Base-by-base conservation (phyloP, 257 asterid genomes). In the Scutellaria barbata region DNA sequence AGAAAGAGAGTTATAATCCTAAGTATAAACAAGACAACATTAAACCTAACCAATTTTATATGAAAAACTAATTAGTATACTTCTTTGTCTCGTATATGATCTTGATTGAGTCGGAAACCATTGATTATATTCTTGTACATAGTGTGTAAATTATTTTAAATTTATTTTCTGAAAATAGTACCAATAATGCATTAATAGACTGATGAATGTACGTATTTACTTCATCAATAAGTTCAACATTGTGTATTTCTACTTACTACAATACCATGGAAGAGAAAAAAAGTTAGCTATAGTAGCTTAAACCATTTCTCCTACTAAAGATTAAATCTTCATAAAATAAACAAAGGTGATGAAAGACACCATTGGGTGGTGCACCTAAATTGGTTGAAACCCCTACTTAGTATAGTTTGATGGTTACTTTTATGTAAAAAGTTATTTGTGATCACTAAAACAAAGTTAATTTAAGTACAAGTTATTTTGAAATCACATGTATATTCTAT, bases 231-330 rank as follows among this genome's bases (percentile, higher is more conserved):
- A 46, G n/a, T 12, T 10, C 5, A 46, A 46, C 25, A 22, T 1
- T 2, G 25, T 12, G n/a, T 12, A 11, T 46, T 8, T 9, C 12
- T 10, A 45, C 12, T 13, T 2, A 45, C n/a, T 45, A 46, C 5
- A 12, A 46, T 46, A 46, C 4, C 5, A 3, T 37, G n/a, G 46
- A 37, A 7, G 12, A 59, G 13, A 37, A n/a, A 22, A 22, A 10
- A 59, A 35, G 47, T 35, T 59, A 59, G 45, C 16, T 59, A 14
- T 59, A 3, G 65, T 59, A 35, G 65, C 25, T 59, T 37, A 59
- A 58, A 33, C 65, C 65, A 58, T 58, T 7, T 10, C 46, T 6
- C 45, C 65, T 58, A 58, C 65, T 7, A 33, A 22, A 14, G n/a
- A 3, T 55, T 14, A 63, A 42, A 16, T 52, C 35, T 1, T 46